These are phyloP conservation scores for Darksidea phi DNA, from an alignment of 495 filamentous ascomycete genomes.

Conservation along the genomic window DNA sequence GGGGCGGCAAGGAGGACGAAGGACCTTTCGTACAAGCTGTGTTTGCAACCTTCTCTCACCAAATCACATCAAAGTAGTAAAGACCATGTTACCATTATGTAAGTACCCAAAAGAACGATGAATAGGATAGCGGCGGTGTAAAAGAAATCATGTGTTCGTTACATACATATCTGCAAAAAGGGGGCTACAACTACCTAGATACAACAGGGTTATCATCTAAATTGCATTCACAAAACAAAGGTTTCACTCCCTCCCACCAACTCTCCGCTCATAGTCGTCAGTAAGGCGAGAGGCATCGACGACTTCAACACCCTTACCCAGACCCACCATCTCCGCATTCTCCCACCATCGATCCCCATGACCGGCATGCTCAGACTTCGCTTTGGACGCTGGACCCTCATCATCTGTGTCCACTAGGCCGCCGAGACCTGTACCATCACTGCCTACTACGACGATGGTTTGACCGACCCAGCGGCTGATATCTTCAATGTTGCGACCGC, in stretches of 20 bases:
- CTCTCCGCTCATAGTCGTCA: conserved; percentile 79
- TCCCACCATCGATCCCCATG: conserved; percentile 70
- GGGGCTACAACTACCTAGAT: too few species aligned
- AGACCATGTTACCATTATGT: too few species aligned
- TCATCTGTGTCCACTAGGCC: conserved; percentile 89
- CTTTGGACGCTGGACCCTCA: conserved; percentile 60
- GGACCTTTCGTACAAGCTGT: too few species aligned
- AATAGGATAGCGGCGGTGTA: too few species aligned
- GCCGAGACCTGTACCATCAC: conserved; percentile 61
- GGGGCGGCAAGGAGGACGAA: too few species aligned
- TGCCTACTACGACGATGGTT: conserved; percentile 79
- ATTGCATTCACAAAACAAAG: too few species aligned
- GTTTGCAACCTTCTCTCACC: too few species aligned
- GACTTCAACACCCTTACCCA: conserved; percentile 82
- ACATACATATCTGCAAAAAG: too few species aligned
- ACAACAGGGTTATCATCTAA: too few species aligned
- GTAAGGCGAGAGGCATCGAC: conserved; percentile 74
- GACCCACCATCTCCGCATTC: conserved; percentile 71
- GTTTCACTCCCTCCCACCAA: conserved; percentile 53
- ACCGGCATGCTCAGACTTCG: conserved; percentile 39
- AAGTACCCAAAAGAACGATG: too few species aligned
- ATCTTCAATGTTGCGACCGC: conserved; percentile 38
- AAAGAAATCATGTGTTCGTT: too few species aligned
- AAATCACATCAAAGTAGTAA: too few species aligned
- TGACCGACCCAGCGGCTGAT: conserved; percentile 72